Percentiles rank a stretch among this genome's conserved stretches.
These are phyloP conservation scores for Rachicladosporium sp. DNA, from an alignment of 2,329 filamentous ascomycete species.

Conservation along the genomic window DNA sequence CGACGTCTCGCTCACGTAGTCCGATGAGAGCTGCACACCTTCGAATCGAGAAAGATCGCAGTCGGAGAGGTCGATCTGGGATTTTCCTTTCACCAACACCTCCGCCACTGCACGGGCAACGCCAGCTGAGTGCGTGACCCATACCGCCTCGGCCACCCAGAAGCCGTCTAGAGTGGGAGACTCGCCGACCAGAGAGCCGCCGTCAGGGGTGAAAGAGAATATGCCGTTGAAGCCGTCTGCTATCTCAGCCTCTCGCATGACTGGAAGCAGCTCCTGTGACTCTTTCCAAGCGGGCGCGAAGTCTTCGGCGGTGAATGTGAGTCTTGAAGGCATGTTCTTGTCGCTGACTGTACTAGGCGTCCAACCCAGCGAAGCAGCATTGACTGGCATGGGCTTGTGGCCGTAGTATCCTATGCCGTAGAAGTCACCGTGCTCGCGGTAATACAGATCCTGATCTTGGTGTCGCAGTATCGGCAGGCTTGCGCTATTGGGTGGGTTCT, in stretches of 20 bases:
- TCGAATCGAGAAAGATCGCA: conserved; percentile 51
- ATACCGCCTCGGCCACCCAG: conserved; percentile 53
- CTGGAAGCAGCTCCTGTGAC: conserved; percentile 42
- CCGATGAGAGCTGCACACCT: conserved; percentile 43
- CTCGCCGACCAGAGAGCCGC: conserved; percentile 47
- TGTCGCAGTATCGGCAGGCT: conserved; percentile 47
- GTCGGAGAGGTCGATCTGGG: conserved; percentile 44
- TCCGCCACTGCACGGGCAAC: conserved; percentile 50
- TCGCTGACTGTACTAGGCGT: conserved; percentile 45
- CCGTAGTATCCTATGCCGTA: conserved; percentile 54
- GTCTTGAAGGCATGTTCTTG: conserved; percentile 50
- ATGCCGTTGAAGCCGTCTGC: conserved; percentile 53
- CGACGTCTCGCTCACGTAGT: conserved; percentile 47
- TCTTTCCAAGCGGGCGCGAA: conserved; percentile 50
- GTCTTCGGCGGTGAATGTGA: conserved; percentile 47
- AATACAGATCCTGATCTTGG: conserved; percentile 53
- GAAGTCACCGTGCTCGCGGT: conserved; percentile 51
- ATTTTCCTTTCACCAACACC: conserved; percentile 43
- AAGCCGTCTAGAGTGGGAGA: conserved; percentile 48
- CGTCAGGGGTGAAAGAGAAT: conserved; percentile 55
- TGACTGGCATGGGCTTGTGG: conserved; percentile 49
- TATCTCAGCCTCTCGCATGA: conserved; percentile 38
- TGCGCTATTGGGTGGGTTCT: conserved; percentile 38
- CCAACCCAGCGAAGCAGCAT: conserved; percentile 40
- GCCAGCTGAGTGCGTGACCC: conserved; percentile 54